Evolutionary conservation across 768 basidiomycete genomes (phyloP), one percentile per base, ranked within the genome.

Genomic region (Mycena alexandri): DNA sequence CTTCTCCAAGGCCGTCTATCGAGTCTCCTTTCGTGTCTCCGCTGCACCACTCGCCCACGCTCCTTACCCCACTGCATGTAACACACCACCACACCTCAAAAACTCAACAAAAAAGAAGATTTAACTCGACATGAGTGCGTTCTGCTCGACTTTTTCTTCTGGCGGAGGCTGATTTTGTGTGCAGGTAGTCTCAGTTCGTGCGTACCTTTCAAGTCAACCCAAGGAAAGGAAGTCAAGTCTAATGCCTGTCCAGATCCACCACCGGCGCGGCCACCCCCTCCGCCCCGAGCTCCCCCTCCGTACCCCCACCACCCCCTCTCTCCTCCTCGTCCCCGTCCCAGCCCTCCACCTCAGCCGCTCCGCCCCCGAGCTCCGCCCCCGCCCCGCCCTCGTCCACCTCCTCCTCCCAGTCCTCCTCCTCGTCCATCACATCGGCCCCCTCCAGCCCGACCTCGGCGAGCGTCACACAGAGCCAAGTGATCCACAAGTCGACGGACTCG

Each of bases 11-110:
- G 2, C 19, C 19, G 36, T 34, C 21, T 33, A 1, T 22, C 21
- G n/a, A 13, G 24, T 25, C 24, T 17, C 47, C 38, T 60, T 60
- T n/a, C 10, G 56, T 36, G 48, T 17, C 34, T 41, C 16, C 41
- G 48, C 48, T 48, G 25, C 44, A 24, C 38, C 38, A 29, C 33
- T 17, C 33, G 41, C 60, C 48, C 63, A 65, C 63, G 63, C 63
- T 65, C 63, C 56, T 65, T 65, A 65, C 56, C 63, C 25, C 55
- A 58, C 63, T 65, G 63, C 63, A 65, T 65, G 63, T 65, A 65
- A 65, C 56, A 58, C 56, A 54, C 29, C 43, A 51, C 19, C 46
- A 58, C 56, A 46, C 29, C n/a, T 24, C 11, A 33, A 11, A n/a
- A 33, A 46, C n/a, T n/a, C n/a, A n/a, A n/a, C n/a, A 7, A 50